Evolutionary conservation across 305 asterid genomes (phyloP).

Genomic region (Fraxinus ornus): DNA sequence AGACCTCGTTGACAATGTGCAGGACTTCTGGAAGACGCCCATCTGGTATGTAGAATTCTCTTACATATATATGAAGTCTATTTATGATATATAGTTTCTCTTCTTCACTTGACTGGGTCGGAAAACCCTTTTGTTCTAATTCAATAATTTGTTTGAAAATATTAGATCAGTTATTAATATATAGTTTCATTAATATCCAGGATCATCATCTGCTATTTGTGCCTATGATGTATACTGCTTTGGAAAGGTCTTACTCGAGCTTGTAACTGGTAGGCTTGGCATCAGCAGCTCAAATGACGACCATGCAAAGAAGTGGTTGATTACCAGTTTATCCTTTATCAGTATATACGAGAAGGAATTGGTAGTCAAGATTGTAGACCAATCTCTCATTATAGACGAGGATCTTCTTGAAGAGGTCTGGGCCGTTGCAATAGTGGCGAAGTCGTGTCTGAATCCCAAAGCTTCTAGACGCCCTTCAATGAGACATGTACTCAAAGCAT

Average conservation of each 20-base stretch:
- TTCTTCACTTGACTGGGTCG: neutral
- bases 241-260: conserved; percentile 74
- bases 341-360: conserved; percentile 47
- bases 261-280: conserved; percentile 62
- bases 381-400: conserved; percentile 53
- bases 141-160: neutral
- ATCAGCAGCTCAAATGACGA: conserved; percentile 37
- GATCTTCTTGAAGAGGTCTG: conserved; percentile 74
- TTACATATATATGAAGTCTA: neutral
- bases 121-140: neutral
- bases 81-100: neutral
- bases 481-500: conserved; percentile 58
- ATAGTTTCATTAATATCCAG: conserved; percentile 28
- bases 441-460: conserved; percentile 67
- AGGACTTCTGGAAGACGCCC: conserved; percentile 50
- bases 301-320: conserved; percentile 51
- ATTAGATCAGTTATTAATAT: neutral
- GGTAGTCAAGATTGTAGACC: conserved; percentile 53
- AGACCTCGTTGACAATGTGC: conserved; percentile 30
- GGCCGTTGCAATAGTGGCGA: conserved; percentile 77
- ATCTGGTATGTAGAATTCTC: conserved; percentile 42
- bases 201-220: conserved; percentile 40
- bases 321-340: conserved; percentile 38
- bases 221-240: conserved; percentile 66
- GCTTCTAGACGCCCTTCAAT: conserved; percentile 62